phyloP scores from a whole-genome alignment of 306 rosid genomes.

The Vigna trinervia region DNA sequence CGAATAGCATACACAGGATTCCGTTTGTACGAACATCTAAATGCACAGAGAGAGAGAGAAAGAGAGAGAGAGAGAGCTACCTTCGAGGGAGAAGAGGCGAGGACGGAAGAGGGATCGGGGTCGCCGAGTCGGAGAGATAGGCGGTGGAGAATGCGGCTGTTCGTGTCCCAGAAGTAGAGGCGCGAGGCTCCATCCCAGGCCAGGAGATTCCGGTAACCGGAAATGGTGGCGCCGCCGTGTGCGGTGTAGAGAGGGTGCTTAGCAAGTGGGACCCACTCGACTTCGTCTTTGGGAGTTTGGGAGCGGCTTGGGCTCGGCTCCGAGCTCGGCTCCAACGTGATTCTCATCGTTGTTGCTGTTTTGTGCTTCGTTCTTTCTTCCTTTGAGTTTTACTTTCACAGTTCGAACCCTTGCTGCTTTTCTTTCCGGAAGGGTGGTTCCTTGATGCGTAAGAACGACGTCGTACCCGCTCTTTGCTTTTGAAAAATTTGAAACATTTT shows the following conservation, averaged over 20 bases:
- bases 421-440: slow-evolving; percentile 34
- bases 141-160: slow-evolving; percentile 63
- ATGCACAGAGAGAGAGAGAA: background rate
- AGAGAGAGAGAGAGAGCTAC: slow-evolving; percentile 36
- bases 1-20: slow-evolving; percentile 1
- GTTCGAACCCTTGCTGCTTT: slow-evolving; percentile 1
- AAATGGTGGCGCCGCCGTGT: slow-evolving; percentile 14
- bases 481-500: background rate
- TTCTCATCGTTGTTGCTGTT: slow-evolving; percentile 52
- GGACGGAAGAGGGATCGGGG: slow-evolving; percentile 79
- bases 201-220: slow-evolving; percentile 56
- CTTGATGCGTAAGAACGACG: background rate
- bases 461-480: background rate
- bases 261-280: slow-evolving; percentile 82
- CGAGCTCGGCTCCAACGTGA: slow-evolving; percentile 53
- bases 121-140: slow-evolving; percentile 87
- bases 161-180: slow-evolving; percentile 85
- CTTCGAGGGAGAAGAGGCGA: slow-evolving; percentile 85
- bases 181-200: slow-evolving; percentile 90
- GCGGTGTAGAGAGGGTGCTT: slow-evolving; percentile 73
- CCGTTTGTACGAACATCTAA: slow-evolving; percentile 24
- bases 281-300: slow-evolving; percentile 67
- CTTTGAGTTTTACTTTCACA: background rate
- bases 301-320: slow-evolving; percentile 53
- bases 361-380: background rate